These are phyloP conservation scores for Penstemon barbatus DNA, from an alignment of 257 asterid species.

Conservation along the genomic window DNA sequence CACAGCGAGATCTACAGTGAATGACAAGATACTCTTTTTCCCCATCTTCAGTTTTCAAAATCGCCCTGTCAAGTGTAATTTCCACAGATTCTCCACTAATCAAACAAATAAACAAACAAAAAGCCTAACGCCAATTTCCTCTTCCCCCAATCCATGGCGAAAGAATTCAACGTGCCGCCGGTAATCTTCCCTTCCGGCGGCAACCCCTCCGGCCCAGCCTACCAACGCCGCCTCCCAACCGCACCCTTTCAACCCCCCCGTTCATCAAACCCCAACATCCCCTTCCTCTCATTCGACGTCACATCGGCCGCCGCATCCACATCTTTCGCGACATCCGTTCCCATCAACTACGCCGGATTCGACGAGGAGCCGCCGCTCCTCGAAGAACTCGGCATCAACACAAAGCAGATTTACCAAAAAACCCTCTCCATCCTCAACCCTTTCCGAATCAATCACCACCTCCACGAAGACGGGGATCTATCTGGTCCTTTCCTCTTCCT, in stretches of 20 bases:
- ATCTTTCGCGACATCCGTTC: slow-evolving; percentile 62
- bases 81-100: too few relatives aligned
- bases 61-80: too few relatives aligned
- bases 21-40: too few relatives aligned
- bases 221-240: slow-evolving; percentile 80
- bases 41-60: too few relatives aligned
- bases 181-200: slow-evolving; percentile 77
- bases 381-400: slow-evolving; percentile 92
- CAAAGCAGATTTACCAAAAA: slow-evolving; percentile 82
- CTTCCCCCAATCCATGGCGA: slow-evolving; percentile 52
- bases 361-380: slow-evolving; percentile 91
- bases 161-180: slow-evolving; percentile 84
- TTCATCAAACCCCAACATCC: slow-evolving; percentile 64
- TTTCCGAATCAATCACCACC: slow-evolving; percentile 58
- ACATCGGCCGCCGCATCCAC: slow-evolving; percentile 71
- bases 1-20: too few relatives aligned
- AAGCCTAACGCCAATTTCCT: neutral
- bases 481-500: slow-evolving; percentile 87
- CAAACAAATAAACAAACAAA: neutral
- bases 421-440: slow-evolving; percentile 71
- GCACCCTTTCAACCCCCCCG: slow-evolving; percentile 86
- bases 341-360: slow-evolving; percentile 48
- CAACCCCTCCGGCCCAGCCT: slow-evolving; percentile 46
- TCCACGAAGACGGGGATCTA: slow-evolving; percentile 89
- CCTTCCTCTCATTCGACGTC: slow-evolving; percentile 87